A percentile compares a stretch with the other conserved stretches of the same genome.
Evolutionary conservation across 2,329 filamentous ascomycete species (phyloP).

Genomic region (Fusarium sp.): DNA sequence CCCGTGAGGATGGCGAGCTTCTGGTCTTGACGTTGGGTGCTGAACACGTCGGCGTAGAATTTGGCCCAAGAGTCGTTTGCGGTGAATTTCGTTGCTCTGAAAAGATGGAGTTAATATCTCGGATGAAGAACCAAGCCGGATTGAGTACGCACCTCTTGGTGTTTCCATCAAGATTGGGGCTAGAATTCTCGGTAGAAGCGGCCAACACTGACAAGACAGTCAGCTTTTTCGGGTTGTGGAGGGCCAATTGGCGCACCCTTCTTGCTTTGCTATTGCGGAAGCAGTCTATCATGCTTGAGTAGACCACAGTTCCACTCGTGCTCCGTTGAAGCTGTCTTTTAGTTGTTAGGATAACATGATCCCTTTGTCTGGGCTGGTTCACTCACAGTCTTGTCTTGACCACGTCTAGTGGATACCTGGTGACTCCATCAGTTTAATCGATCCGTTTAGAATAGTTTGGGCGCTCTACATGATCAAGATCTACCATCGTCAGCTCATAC

Average conservation of each 20-base stretch:
- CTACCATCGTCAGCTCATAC: not conserved
- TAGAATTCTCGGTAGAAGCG: not conserved
- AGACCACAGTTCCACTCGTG: not conserved
- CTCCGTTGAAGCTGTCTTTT: not conserved
- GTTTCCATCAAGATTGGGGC: not conserved
- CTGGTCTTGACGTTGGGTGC: not conserved
- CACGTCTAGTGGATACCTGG: not conserved
- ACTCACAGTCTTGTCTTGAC: not conserved
- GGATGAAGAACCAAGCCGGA: not conserved
- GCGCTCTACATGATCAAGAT: not conserved
- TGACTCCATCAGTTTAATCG: not conserved
- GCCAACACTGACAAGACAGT: not conserved
- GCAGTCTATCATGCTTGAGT: not conserved
- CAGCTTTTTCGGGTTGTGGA: not conserved
- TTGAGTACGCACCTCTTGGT: not conserved
- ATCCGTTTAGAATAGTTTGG: not conserved
- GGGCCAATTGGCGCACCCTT: not conserved
- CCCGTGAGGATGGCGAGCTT: not conserved
- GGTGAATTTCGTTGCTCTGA: not conserved
- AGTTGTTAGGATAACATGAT: not conserved
- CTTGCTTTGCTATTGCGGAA: not conserved
- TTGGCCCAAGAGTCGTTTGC: not conserved
- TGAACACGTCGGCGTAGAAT: not conserved
- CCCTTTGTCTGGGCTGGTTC: not conserved
- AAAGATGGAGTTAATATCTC: not conserved